phyloP scores from a whole-genome alignment of 2,329 filamentous ascomycete genomes.

The Aciculosporium take region DNA sequence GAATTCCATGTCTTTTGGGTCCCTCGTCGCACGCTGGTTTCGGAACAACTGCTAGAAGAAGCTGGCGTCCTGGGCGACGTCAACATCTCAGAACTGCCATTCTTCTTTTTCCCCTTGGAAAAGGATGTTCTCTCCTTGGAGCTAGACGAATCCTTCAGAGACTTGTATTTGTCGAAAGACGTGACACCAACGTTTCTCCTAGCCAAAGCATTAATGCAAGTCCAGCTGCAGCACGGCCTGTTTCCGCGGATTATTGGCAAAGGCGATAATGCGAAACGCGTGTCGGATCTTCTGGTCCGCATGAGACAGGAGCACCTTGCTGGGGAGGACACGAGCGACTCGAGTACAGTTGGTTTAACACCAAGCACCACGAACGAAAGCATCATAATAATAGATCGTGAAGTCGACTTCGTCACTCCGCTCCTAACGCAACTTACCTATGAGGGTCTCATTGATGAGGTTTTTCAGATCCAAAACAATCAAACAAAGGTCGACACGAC shows the following conservation, averaged over 20 bases:
- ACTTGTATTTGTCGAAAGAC: conserved; percentile 82
- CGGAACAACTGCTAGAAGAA: conserved; percentile 83
- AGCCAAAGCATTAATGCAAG: conserved; percentile 82
- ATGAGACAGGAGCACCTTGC: conserved; percentile 85
- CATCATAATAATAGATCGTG: conserved; percentile 86
- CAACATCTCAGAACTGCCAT: conserved; percentile 70
- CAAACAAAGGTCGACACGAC: conserved; percentile 87
- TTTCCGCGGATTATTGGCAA: conserved; percentile 93
- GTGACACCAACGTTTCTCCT: conserved; percentile 80
- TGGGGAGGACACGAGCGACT: conserved; percentile 56
- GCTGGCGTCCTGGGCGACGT: conserved; percentile 86
- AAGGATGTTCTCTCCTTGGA: conserved; percentile 85
- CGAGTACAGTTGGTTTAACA: conserved; percentile 51
- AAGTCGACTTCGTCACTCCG: conserved; percentile 84
- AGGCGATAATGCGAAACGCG: conserved; percentile 79
- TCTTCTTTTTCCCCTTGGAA: conserved; percentile 86
- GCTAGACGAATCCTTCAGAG: conserved; percentile 70
- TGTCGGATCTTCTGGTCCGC: conserved; percentile 73
- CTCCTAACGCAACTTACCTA: conserved; percentile 93
- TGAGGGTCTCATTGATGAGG: conserved; percentile 87
- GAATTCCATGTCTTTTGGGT: conserved; percentile 97
- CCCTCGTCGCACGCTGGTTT: conserved; percentile 78
- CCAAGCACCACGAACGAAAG: conserved; percentile 83
- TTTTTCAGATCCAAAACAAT: conserved; percentile 83
- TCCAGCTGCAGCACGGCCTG: conserved; percentile 82